Conservation (phyloP, 176 grass and related monocot species). For the Stipa capillata region DNA sequence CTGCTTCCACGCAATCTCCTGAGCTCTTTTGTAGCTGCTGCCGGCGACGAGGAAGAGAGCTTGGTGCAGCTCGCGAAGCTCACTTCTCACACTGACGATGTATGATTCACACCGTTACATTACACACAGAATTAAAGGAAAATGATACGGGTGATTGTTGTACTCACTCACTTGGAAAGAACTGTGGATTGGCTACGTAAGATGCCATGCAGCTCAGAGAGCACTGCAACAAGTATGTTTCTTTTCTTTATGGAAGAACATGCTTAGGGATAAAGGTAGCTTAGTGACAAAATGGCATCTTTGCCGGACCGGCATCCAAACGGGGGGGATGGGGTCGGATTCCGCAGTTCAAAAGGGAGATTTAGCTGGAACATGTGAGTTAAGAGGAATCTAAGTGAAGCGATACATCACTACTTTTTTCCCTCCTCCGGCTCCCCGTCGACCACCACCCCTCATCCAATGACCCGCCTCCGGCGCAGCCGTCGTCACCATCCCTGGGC, state of each 20-base stretch:
- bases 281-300: conserved; percentile 2
- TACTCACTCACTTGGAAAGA: not conserved
- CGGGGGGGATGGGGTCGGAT: not conserved
- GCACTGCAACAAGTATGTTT: not conserved
- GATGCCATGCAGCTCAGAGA: not conserved
- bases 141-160: not conserved
- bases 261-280: not conserved
- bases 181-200: not conserved
- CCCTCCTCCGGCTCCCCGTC: too few relatives aligned
- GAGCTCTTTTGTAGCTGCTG: not conserved
- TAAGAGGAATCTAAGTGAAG: not conserved
- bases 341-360: not conserved
- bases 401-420: not conserved
- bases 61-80: conserved; percentile 57
- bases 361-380: not conserved
- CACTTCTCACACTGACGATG: conserved; percentile 1
- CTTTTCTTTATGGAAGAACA: not conserved
- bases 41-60: conserved; percentile 37
- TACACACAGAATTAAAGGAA: not conserved
- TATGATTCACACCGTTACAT: not conserved
- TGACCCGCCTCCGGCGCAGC: too few relatives aligned
- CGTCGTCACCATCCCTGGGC: too few relatives aligned
- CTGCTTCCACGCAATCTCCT: conserved; percentile 58
- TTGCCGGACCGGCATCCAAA: not conserved
- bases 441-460: too few relatives aligned